phyloP scores from a whole-genome alignment of 192 early-diverging fungal genomes.

The Umbelopsis isabellina region DNA sequence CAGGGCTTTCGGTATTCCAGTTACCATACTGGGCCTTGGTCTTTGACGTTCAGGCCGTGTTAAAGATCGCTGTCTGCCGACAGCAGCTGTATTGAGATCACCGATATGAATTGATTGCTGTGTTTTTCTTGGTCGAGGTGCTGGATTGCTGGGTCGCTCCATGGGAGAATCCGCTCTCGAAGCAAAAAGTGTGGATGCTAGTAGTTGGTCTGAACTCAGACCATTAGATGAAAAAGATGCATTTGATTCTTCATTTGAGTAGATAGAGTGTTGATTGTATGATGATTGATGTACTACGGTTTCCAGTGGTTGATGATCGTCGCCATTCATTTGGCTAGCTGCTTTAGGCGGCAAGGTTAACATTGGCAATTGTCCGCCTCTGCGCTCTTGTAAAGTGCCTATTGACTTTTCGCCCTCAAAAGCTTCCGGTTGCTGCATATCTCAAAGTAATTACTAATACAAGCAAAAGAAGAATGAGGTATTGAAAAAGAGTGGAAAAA shows the following conservation, averaged over 20 bases:
- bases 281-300: not conserved
- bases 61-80: conserved; percentile 6
- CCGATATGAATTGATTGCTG: not conserved
- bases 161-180: not conserved
- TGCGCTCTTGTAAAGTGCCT: not conserved
- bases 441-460: too few relatives aligned
- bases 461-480: too few relatives aligned
- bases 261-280: not conserved
- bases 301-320: not conserved
- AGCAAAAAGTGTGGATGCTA: conserved; percentile 10
- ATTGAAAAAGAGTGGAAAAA: too few relatives aligned
- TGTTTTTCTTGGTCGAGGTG: not conserved
- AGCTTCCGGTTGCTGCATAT: not conserved
- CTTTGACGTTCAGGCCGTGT: conserved; percentile 5
- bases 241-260: conserved; percentile 14
- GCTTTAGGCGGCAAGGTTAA: not conserved
- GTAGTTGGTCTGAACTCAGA: not conserved
- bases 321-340: too few relatives aligned
- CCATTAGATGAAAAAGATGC: conserved; percentile 4
- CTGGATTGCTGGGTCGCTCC: conserved; percentile 7
- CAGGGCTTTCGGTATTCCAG: not conserved
- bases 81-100: not conserved
- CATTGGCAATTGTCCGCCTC: not conserved
- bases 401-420: not conserved
- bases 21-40: conserved; percentile 1